Base-by-base conservation (phyloP, 2,329 filamentous ascomycete species). In the Monosporascus sp. region DNA sequence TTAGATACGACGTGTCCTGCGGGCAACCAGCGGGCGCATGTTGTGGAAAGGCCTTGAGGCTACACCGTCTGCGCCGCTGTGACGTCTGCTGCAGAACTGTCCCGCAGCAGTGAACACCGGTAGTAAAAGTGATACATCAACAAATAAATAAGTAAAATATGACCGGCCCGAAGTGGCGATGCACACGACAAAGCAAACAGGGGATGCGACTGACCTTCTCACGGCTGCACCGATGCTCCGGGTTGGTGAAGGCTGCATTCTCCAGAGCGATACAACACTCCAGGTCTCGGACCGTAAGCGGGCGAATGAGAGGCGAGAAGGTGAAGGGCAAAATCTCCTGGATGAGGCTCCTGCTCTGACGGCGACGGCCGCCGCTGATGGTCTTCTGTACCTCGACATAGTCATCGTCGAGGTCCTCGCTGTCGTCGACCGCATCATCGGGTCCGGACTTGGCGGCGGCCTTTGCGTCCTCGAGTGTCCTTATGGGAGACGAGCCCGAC, bases 281-380 rank as follows among this genome's bases (percentile, higher is more conserved):
- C 48, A 87, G 67, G 61, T 90, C 85, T 25, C 79, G 80, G 47
- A 81, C 70, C 41, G 82, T 89, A 49, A 97, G 78, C 27, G 88
- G 81, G 50, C 89, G 83, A n/a, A 88, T 80, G 63, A 88, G 87
- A 25, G 90, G 84, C 63, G 89, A 81, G 63, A 90, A 81, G 49
- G 81, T 76, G 62, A 86, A 84, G 9, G 74, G 77, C 47, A 79
- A 65, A 38, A 77, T 60, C 55, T 77, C 72, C 54, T 77, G 70
- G 37, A 75, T 66, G 58, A 58, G 44, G 46, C 44, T 47, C 53
- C 65, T 66, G 53, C 60, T 62, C 35, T 66, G 57, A 14, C 54
- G 67, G 45, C 73, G 70, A 49, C 73, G 70, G 57, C 70, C 65
- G 48, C 71, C 67, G 55, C 68, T 72, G 53, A 72, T 64, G 44